A percentile compares a stretch with the other conserved stretches of the same genome.
Conservation (phyloP, 495 filamentous ascomycete genomes). For the Amphirosellinia nigrospora region DNA sequence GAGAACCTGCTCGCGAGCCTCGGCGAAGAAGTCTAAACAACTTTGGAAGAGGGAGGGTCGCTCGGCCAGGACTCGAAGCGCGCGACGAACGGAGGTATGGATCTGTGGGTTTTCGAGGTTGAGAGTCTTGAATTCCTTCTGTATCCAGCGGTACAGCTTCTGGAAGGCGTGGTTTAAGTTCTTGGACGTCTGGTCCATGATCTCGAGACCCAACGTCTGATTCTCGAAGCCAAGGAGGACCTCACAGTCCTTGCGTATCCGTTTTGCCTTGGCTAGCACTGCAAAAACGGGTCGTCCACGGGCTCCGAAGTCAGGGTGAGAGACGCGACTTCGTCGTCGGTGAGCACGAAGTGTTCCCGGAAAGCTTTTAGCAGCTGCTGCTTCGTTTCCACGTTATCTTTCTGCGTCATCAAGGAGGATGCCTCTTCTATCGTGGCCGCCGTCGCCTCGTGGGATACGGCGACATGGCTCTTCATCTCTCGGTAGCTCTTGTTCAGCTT, state of each 20-base stretch:
- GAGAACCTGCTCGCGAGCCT: constrained; percentile 84
- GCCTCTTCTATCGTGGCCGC: constrained; percentile 80
- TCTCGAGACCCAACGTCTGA: constrained; percentile 81
- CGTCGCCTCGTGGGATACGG: constrained; percentile 75
- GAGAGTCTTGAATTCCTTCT: constrained; percentile 88
- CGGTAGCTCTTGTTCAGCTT: constrained; percentile 81
- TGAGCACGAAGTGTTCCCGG: constrained; percentile 80
- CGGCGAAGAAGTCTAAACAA: constrained; percentile 92
- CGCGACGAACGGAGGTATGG: constrained; percentile 80
- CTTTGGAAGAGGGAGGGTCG: constrained; percentile 88
- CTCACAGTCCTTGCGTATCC: constrained; percentile 86
- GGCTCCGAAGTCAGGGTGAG: constrained; percentile 79
- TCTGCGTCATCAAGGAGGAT: constrained; percentile 73
- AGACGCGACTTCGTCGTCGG: constrained; percentile 74
- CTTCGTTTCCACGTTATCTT: constrained; percentile 80
- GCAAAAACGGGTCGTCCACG: constrained; percentile 83
- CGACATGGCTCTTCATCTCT: constrained; percentile 79
- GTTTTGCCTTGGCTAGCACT: constrained; percentile 80
- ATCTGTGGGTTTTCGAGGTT: constrained; percentile 96
- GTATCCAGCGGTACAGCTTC: constrained; percentile 93
- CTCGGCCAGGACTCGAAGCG: constrained; percentile 87
- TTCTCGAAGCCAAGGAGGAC: constrained; percentile 88
- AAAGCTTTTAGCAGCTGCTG: constrained; percentile 84
- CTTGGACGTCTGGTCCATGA: constrained; percentile 88
- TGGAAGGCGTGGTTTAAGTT: constrained; percentile 91